phyloP scores from a whole-genome alignment of 345 rosid genomes.

The Ceriops zippeliana region DNA sequence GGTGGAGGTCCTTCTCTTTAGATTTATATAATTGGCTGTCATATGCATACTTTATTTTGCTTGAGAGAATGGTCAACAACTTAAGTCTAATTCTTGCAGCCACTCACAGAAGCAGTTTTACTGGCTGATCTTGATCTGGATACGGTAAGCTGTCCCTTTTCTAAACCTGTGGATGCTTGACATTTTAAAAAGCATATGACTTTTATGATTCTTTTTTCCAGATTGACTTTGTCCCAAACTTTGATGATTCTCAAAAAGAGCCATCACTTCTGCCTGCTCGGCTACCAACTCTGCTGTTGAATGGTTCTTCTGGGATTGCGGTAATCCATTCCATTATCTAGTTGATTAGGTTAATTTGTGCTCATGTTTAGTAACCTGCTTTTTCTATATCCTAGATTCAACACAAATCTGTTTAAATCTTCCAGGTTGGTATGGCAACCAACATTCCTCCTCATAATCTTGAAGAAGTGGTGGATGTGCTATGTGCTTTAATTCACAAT shows the following conservation, averaged over 20 bases:
- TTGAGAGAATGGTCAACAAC: neutral
- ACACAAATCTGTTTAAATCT: constrained; percentile 8
- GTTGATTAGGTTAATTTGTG: neutral
- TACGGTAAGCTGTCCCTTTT: constrained; percentile 44
- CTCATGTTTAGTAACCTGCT: constrained; percentile 6
- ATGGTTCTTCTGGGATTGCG: constrained; percentile 98
- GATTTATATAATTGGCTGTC: neutral
- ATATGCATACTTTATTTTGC: neutral
- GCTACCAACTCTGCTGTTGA: constrained; percentile 76
- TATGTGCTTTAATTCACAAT: constrained; percentile 82
- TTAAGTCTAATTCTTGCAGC: constrained; percentile 38
- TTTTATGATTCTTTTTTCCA: constrained; percentile 21
- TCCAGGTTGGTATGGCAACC: constrained; percentile 98
- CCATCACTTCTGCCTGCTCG: constrained; percentile 92
- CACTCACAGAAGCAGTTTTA: constrained; percentile 78
- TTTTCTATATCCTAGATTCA: neutral
- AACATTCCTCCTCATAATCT: constrained; percentile 98
- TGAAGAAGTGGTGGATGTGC: constrained; percentile 92
- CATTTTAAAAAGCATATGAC: neutral
- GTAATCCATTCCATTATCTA: constrained; percentile 29
- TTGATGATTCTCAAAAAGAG: constrained; percentile 87
- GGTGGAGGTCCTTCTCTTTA: neutral
- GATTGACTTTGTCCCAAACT: constrained; percentile 94
- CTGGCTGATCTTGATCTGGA: constrained; percentile 81
- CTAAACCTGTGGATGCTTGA: neutral